Base-by-base conservation (phyloP, 306 rosid species). In the Begonia fuchsioides region DNA sequence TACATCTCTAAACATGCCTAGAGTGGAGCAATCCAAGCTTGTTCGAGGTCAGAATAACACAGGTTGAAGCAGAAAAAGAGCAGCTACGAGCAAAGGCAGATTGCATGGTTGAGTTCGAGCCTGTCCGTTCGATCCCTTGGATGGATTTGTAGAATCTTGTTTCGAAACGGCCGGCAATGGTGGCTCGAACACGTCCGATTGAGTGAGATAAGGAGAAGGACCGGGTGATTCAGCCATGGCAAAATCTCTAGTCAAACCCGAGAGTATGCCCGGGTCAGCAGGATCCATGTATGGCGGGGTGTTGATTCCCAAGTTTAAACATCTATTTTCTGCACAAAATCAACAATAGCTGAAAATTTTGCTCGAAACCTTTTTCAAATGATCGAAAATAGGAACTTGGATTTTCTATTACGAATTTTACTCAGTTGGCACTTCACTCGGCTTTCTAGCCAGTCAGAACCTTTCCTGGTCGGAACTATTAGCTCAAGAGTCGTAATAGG, bases 161-260 rank as follows among this genome's bases (percentile, higher is more conserved):
- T 1, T 0, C 20, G 49, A 14, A 17, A 68, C 64, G 8, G 79
- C 9, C 17, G 98, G 96, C 66, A 92, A 51, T 55, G 98, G 79
- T 20, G 85, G 49, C 78, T 92, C 98, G 1, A 1, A 2, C 56
- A 92, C 83, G 54, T 82, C 93, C 3, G 38, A 13, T 14, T 17
- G 58, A 13, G 64, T 52, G 41, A 92, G 72, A 59, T 66, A 35
- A 7, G 86, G 86, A 49, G 55, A 51, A 10, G 96, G 93, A 57
- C 93, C 78, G 58, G 4, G 57, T 12, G 82, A 77, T 17, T 95
- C 88, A 40, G 98, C 94, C 68, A 73, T 0, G 17, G 12, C 49
- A 0, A 0, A 13, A 1, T 40, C 0, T 39, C 64, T 4, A 40
- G 82, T 15, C 47, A 68, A 1, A n/a, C 6, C 0, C 9, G 53